These are phyloP conservation scores for Zea luxurians DNA, from an alignment of 176 grass and related monocot genomes.

Conservation along the genomic window DNA sequence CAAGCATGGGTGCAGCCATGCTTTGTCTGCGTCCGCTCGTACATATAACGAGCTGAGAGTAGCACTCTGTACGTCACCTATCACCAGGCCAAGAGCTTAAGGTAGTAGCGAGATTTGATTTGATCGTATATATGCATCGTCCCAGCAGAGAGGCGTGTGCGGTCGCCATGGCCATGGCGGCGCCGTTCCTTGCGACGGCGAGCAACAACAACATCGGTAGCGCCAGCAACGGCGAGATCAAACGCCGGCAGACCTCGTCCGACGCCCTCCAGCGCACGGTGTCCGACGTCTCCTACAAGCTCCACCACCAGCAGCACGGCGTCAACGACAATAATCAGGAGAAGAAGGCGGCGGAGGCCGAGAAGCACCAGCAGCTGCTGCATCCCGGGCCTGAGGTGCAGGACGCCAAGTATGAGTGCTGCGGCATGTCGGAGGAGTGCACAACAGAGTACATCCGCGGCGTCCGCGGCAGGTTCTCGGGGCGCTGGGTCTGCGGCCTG, in stretches of 20 bases:
- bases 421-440: constrained; percentile 93
- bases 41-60: too few relatives aligned
- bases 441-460: constrained; percentile 72
- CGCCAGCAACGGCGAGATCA: constrained; percentile 30
- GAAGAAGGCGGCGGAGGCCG: background rate
- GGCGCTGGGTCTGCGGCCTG: constrained; percentile 78
- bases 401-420: constrained; percentile 84
- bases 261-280: constrained; percentile 71
- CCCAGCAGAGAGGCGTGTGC: constrained; percentile 46
- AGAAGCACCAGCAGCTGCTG: background rate
- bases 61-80: too few relatives aligned
- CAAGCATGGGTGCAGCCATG: too few relatives aligned
- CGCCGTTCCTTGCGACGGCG: constrained; percentile 47
- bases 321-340: background rate
- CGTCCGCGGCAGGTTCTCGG: constrained; percentile 66
- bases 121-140: background rate
- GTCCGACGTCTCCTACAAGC: constrained; percentile 73
- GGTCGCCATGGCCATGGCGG: constrained; percentile 48
- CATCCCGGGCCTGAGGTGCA: constrained; percentile 53
- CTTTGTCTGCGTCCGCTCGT: too few relatives aligned
- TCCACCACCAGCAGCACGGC: constrained; percentile 47
- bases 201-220: constrained; percentile 25
- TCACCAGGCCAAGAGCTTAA: background rate
- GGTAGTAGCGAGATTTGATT: background rate
- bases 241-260: constrained; percentile 65